Evolutionary conservation across 2,329 filamentous ascomycete species (phyloP).

Genomic region (Aspergillus neoniger): DNA sequence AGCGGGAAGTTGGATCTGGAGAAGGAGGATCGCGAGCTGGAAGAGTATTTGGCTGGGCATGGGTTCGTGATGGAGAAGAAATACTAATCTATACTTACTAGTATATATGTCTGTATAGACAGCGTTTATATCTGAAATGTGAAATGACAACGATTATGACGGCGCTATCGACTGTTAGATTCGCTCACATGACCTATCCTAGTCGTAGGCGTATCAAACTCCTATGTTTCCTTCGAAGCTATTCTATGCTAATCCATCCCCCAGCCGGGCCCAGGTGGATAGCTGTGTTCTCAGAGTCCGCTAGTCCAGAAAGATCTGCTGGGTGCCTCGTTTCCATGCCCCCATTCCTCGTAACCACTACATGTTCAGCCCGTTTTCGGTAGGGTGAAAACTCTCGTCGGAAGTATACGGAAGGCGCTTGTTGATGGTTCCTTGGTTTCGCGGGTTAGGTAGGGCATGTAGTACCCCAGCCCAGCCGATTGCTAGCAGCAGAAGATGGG

Average conservation of each 20-base stretch:
- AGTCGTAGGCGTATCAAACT: no score
- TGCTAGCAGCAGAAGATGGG: background rate
- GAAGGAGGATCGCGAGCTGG: conserved; percentile 29
- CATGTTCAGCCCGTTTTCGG: conserved; percentile 47
- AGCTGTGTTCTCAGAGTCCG: conserved; percentile 37
- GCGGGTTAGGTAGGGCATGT: background rate
- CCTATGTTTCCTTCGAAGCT: conserved; percentile 35
- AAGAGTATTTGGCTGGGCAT: conserved; percentile 25
- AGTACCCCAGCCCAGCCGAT: background rate
- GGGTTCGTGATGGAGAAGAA: conserved; percentile 20
- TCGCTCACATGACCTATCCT: no score
- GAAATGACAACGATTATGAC: no score
- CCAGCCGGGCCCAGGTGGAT: conserved; percentile 65
- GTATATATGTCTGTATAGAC: no score
- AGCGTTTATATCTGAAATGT: no score
- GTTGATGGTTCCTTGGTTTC: no score
- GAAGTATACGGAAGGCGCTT: conserved; percentile 23
- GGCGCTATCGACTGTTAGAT: no score
- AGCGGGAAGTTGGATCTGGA: conserved; percentile 31
- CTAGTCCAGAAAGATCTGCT: conserved; percentile 56
- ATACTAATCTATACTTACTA: background rate
- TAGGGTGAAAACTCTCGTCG: conserved; percentile 48
- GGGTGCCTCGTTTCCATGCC: conserved; percentile 63
- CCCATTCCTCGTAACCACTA: conserved; percentile 72
- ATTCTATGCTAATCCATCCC: conserved; percentile 56